These are phyloP conservation scores for Waltiozyma sp. DNA, from an alignment of 1,139 yeast species.

Conservation along the genomic window DNA sequence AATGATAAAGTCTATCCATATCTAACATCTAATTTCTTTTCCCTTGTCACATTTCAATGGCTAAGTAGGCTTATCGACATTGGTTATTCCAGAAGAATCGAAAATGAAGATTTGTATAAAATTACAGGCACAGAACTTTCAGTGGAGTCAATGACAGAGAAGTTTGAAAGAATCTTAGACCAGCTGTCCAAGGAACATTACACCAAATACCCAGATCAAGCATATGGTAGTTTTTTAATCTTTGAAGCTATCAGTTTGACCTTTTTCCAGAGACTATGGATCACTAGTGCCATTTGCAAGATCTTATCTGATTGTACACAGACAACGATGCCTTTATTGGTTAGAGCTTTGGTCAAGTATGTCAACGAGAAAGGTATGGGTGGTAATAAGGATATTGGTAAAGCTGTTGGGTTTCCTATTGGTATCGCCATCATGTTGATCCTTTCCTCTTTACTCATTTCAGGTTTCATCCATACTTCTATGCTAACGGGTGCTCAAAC, in stretches of 20 bases:
- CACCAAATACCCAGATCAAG: conserved; percentile 15
- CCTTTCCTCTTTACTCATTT: conserved; percentile 31
- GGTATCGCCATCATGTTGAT: conserved; percentile 35
- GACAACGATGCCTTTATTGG: conserved; percentile 31
- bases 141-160: conserved; percentile 23
- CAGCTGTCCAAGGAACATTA: conserved; percentile 16
- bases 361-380: conserved; percentile 21
- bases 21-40: conserved; percentile 23
- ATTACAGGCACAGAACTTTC: conserved; percentile 24
- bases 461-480: conserved; percentile 45
- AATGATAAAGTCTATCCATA: conserved; percentile 27
- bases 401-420: conserved; percentile 32
- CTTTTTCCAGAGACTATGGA: conserved; percentile 32
- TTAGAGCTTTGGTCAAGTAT: conserved; percentile 31
- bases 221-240: conserved; percentile 15
- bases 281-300: conserved; percentile 26
- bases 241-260: conserved; percentile 37
- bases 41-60: conserved; percentile 30
- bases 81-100: conserved; percentile 36
- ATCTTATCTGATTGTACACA: conserved; percentile 32
- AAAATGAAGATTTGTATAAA: conserved; percentile 29
- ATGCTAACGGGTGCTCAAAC: conserved; percentile 41
- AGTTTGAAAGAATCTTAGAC: conserved; percentile 13
- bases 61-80: conserved; percentile 27
- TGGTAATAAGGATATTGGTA: conserved; percentile 1